Conservation (phyloP, 2,329 filamentous ascomycete genomes). For the Clarireedia hainanense region DNA sequence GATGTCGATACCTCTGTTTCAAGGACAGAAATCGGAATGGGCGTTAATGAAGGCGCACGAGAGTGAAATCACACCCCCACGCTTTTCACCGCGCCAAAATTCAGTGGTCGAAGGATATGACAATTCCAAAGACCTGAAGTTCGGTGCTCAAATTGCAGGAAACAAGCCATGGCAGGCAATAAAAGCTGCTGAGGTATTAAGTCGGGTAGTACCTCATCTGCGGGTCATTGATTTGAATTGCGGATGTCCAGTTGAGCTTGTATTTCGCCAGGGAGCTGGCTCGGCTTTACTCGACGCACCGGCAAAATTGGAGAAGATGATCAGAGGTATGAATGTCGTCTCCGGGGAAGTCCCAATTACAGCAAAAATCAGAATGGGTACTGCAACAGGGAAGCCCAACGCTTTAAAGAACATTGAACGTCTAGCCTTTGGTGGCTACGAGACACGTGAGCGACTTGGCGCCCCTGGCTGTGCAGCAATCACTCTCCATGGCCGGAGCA, state of each 20-base stretch:
- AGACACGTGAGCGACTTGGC: constrained; percentile 61
- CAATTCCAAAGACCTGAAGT: constrained; percentile 73
- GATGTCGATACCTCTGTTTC: constrained; percentile 79
- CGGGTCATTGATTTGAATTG: constrained; percentile 94
- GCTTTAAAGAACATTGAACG: constrained; percentile 76
- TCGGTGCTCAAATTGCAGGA: constrained; percentile 86
- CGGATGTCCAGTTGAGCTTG: constrained; percentile 91
- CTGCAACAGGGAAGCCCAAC: constrained; percentile 69
- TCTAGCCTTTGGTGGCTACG: constrained; percentile 70
- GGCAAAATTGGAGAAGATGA: constrained; percentile 85
- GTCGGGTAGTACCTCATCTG: constrained; percentile 69
- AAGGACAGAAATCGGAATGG: constrained; percentile 90
- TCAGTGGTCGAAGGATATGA: constrained; percentile 69
- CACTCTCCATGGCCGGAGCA: constrained; percentile 85
- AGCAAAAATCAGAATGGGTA: constrained; percentile 89
- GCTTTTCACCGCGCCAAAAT: constrained; percentile 41
- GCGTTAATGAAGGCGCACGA: constrained; percentile 88
- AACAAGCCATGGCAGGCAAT: constrained; percentile 87
- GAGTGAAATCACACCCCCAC: constrained; percentile 68
- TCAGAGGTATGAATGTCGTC: constrained; percentile 91
- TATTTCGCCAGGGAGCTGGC: constrained; percentile 80
- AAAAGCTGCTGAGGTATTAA: constrained; percentile 79
- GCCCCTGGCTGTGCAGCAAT: constrained; percentile 87
- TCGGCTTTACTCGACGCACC: constrained; percentile 86
- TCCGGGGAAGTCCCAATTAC: constrained; percentile 88